Evolutionary conservation across 2,329 filamentous ascomycete genomes (phyloP), one percentile per base, ranked within the genome.

Genomic region (Neonectria neomacrospora): DNA sequence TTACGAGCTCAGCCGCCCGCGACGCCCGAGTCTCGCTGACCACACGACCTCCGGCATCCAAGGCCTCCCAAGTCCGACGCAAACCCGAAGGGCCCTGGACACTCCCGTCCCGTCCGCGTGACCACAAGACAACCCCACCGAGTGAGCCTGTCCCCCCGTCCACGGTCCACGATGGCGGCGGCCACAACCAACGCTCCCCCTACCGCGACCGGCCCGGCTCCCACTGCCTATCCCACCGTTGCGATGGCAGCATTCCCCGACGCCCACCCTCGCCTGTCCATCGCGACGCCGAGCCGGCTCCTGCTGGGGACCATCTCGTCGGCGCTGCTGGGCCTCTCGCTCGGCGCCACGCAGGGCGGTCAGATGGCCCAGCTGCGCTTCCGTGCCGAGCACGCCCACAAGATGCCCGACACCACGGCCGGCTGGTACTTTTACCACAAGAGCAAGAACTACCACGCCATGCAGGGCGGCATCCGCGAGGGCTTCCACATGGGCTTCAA

Each of bases 381-480:
- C 81, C 91, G 95, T 58, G 96, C 96, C 64, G 96, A 99, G 80
- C 97, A 99, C 76, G 94, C 96, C 1, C 96, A 99, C 83, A 92
- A 95, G 69, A 88, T 97, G 66, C 96, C 96, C 20, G 89, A 88
- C 3, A 90, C 90, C 1, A 90, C 92, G 26, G 88, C 90, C 2
- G 95, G 94, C 18, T 99, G 96, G 96, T 99, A 95, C 76, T 87
- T 98, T n/a, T 99, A 99, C 79, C 95, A 98, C 83, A 97, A 97
- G 80, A 93, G 89, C 76, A 98, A 98, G 80, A 98, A 97, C 79
- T 98, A 99, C 81, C 89, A 93, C 73, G 86, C 91, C 54, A 90
- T 92, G 72, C 85, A 91, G 22, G 92, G 91, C 6, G 95, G 91
- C 1, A 81, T 96, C 18, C 88, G 88, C 55, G 93, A 97, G 73